Conservation (phyloP, 148 eudicot genomes). For the Suaeda aralocaspica region DNA sequence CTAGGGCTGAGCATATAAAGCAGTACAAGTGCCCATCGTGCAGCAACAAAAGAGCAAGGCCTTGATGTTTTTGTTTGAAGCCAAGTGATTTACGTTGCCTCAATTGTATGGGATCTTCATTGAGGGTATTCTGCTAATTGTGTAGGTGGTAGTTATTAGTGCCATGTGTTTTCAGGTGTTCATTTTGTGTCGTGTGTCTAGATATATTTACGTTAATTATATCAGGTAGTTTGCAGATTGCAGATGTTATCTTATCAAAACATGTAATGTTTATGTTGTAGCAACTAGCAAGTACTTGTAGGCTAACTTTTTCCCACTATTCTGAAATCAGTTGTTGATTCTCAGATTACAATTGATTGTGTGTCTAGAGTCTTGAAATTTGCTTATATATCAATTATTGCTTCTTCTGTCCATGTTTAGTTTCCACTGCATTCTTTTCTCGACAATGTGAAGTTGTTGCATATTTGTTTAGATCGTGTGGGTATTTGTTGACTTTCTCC, state of each 20-base stretch:
- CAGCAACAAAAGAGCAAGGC: conserved; percentile 48
- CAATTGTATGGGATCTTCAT: not conserved
- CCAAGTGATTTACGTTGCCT: not conserved
- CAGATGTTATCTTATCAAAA: conserved; percentile 6
- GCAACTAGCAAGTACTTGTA: conserved; percentile 5
- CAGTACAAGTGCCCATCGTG: conserved; percentile 64
- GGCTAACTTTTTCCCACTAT: not conserved
- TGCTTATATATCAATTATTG: not conserved
- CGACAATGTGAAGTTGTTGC: not conserved
- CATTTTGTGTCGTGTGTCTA: conserved; percentile 11
- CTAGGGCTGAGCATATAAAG: conserved; percentile 61
- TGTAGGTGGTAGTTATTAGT: conserved; percentile 15
- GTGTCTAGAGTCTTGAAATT: not conserved
- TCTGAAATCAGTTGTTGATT: conserved; percentile 14
- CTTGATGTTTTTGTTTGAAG: conserved; percentile 15
- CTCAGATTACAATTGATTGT: conserved; percentile 7
- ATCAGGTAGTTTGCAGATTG: conserved; percentile 36
- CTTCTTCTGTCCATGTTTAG: not conserved
- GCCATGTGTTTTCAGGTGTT: conserved; percentile 13
- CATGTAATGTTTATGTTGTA: conserved; percentile 7
- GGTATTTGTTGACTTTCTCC: no score
- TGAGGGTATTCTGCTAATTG: conserved; percentile 19
- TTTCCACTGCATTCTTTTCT: not conserved
- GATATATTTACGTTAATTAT: conserved; percentile 9
- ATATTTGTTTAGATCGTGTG: no score